A percentile compares a stretch with the other conserved stretches of the same genome.
Conservation (phyloP, 2,329 filamentous ascomycete species). For the Colletotrichum liaoningense region DNA sequence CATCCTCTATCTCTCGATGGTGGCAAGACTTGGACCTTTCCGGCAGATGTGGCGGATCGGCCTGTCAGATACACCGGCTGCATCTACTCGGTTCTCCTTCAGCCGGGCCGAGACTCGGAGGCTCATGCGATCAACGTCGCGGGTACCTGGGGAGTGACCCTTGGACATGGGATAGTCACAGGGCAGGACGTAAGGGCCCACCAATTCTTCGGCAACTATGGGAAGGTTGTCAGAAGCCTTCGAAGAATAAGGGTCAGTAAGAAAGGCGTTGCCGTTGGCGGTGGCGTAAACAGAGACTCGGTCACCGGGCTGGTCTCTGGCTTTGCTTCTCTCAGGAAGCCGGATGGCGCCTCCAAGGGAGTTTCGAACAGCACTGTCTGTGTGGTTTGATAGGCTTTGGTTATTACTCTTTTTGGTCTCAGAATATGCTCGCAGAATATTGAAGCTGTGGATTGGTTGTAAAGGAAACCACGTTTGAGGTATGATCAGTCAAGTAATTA, state of each 20-base stretch:
- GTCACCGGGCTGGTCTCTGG: constrained; percentile 53
- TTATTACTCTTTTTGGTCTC: background rate
- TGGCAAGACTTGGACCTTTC: constrained; percentile 58
- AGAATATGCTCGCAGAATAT: background rate
- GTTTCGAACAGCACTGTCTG: background rate
- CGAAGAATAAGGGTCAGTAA: constrained; percentile 43
- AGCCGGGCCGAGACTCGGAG: constrained; percentile 53
- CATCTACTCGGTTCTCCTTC: constrained; percentile 68
- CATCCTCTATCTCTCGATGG: constrained; percentile 62
- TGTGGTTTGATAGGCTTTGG: background rate
- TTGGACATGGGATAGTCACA: constrained; percentile 65
- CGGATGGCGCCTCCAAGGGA: background rate
- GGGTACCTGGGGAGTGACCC: constrained; percentile 64
- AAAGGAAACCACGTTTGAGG: background rate
- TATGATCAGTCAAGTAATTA: background rate
- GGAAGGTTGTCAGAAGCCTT: constrained; percentile 53
- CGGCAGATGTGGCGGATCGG: constrained; percentile 48
- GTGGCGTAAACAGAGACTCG: constrained; percentile 52
- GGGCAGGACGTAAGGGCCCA: constrained; percentile 59
- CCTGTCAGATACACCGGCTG: constrained; percentile 58
- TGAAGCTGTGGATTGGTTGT: background rate
- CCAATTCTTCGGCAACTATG: constrained; percentile 65
- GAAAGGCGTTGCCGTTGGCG: constrained; percentile 56
- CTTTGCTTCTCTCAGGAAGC: constrained; percentile 36
- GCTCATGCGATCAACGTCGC: constrained; percentile 63